These are phyloP conservation scores for Myxozyma neotropica DNA, from an alignment of 805 yeast species.

Conservation along the genomic window DNA sequence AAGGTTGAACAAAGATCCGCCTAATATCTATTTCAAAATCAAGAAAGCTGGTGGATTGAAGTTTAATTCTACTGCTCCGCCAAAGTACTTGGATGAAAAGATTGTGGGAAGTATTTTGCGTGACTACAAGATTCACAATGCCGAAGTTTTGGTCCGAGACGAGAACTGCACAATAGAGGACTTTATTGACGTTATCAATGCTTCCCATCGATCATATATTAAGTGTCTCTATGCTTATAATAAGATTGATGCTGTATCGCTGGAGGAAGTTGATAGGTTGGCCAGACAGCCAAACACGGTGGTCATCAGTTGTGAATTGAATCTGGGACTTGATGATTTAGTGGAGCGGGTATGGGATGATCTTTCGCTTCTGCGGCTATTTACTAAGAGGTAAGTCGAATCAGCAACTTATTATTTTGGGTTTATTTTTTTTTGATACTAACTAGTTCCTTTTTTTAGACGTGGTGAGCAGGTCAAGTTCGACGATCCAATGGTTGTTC, in stretches of 20 bases:
- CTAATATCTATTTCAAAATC: constrained; percentile 74
- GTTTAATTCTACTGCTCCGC: constrained; percentile 77
- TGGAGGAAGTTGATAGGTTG: constrained; percentile 89
- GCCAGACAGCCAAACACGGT: constrained; percentile 92
- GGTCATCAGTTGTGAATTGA: constrained; percentile 90
- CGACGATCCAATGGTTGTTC: constrained; percentile 86
- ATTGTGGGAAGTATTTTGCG: constrained; percentile 73
- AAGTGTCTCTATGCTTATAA: constrained; percentile 93
- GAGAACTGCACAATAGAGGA: constrained; percentile 90
- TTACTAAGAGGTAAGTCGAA: constrained; percentile 62
- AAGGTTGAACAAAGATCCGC: constrained; percentile 76
- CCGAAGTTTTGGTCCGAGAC: constrained; percentile 88
- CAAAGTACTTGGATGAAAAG: constrained; percentile 78
- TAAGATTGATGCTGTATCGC: constrained; percentile 91
- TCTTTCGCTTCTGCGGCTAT: constrained; percentile 74
- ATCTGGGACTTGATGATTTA: constrained; percentile 82
- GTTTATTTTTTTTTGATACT: not conserved
- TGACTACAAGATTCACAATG: constrained; percentile 68
- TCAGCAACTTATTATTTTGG: too few species aligned
- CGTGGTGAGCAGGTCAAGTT: constrained; percentile 83
- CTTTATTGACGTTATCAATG: constrained; percentile 87
- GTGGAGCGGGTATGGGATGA: constrained; percentile 94
- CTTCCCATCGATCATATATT: constrained; percentile 81
- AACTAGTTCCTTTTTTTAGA: constrained; percentile 40
- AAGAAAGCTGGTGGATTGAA: constrained; percentile 93